Conservation (phyloP, 2,329 filamentous ascomycete species). For the Aspergillus cejpii region DNA sequence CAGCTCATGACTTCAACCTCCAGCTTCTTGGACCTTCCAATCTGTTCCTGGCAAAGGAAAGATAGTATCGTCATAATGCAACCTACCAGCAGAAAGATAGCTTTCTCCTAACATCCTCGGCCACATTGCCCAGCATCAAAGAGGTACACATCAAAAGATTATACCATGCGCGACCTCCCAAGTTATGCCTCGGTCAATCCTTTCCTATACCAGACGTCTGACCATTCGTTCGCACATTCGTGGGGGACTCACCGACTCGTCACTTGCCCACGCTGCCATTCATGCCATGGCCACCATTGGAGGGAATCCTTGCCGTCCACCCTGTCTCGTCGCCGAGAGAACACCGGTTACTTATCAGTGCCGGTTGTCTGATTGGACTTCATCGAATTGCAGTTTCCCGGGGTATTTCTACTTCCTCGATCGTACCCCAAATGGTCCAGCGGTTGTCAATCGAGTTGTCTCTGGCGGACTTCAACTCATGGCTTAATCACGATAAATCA, state of each 20-base stretch:
- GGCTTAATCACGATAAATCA: too few species aligned
- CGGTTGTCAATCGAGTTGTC: neutral
- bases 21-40: too few species aligned
- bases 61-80: neutral
- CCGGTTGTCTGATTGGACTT: neutral
- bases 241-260: conserved; percentile 14
- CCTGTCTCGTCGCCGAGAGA: neutral
- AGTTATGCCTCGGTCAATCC: conserved; percentile 20
- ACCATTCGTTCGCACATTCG: conserved; percentile 21
- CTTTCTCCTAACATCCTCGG: conserved; percentile 3
- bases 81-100: neutral
- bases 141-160: neutral
- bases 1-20: neutral
- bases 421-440: neutral
- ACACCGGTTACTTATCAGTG: neutral
- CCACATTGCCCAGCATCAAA: neutral
- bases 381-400: neutral
- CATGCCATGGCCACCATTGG: neutral
- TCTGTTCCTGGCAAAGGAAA: too few species aligned
- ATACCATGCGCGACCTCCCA: conserved; percentile 12
- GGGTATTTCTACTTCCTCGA: neutral
- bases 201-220: conserved; percentile 14
- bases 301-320: neutral
- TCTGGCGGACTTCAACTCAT: neutral
- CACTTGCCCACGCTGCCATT: conserved; percentile 16